Evolutionary conservation across 371 early-diverging fungal species (phyloP), one percentile per base, ranked within the genome.

Genomic region (Mucor racemosus): DNA sequence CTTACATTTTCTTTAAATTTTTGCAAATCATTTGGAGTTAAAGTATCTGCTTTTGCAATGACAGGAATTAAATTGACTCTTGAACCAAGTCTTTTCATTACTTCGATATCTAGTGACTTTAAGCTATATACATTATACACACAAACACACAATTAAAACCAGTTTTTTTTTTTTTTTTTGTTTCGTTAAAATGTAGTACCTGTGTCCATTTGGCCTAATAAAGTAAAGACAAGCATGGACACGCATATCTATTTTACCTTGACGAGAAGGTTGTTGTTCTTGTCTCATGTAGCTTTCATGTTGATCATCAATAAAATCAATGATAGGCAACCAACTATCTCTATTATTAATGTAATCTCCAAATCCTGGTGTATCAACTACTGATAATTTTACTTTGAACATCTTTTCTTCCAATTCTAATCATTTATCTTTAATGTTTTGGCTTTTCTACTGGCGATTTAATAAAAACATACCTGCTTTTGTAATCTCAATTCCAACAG

Each of bases 221-320:
- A 94, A 95, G 77, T 94, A 93, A 40, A 96, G 67, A 71, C 94
- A 95, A 54, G 88, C 94, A 79, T 95, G 94, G 34, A 96, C 92
- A 59, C 98, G 88, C 86, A 92, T 88, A 82, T 96, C 99, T 65
- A 93, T 89, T 42, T 90, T 81, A 53, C 91, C 89, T 62, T 90
- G 85, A 64, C 97, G 86, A 67, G 88, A 86, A 36, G 91, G 88
- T 63, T 90, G 87, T 59, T 87, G 84, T 71, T 95, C 91, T 77
- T 94, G 94, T 72, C 91, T 87, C 88, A 98, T 90, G 70, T 94
- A 94, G 60, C 86, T 89, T 73, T 93, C 95, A 83, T 96, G 96
- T 79, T 97, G 97, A 67, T 95, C 95, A 74, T 97, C 96, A 65
- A 99, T 87, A 78, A 96, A 98, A 65, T 97, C 94, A 42, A 98